These are phyloP conservation scores for Cyberlindnera japonica DNA, from an alignment of 805 yeast genomes.

Conservation along the genomic window DNA sequence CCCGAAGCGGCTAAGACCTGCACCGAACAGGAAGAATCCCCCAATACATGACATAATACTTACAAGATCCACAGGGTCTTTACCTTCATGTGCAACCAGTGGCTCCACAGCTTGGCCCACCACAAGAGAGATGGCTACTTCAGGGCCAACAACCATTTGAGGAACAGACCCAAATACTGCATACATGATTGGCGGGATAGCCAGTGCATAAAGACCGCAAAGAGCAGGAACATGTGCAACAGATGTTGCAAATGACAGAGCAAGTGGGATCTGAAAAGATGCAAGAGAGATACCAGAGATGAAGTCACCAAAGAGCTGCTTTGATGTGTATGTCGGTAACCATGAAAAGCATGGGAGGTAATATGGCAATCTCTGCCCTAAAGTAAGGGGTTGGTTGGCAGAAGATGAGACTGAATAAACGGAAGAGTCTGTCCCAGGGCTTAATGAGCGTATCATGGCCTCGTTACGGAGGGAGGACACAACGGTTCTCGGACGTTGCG, in stretches of 20 bases:
- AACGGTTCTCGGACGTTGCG: constrained; percentile 21
- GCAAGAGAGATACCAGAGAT: constrained; percentile 86
- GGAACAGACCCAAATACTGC: constrained; percentile 82
- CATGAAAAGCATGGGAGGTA: constrained; percentile 67
- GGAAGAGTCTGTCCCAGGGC: constrained; percentile 8
- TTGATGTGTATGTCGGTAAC: constrained; percentile 48
- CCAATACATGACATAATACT: constrained; percentile 69
- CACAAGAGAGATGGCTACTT: constrained; percentile 80
- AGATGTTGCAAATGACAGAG: constrained; percentile 68
- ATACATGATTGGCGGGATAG: constrained; percentile 76
- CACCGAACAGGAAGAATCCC: constrained; percentile 66
- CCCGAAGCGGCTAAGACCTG: constrained; percentile 83
- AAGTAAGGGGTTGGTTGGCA: constrained; percentile 9
- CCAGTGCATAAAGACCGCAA: constrained; percentile 72
- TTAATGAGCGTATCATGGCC: constrained; percentile 7
- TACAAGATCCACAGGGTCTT: constrained; percentile 52
- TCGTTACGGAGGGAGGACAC: constrained; percentile 15
- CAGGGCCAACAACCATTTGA: constrained; percentile 87
- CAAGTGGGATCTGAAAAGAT: constrained; percentile 86
- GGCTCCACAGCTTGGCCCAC: constrained; percentile 75
- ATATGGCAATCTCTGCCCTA: constrained; percentile 43
- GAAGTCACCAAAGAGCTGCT: constrained; percentile 53
- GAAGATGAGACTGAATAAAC: constrained; percentile 11
- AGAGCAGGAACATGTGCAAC: constrained; percentile 81
- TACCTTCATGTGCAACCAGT: constrained; percentile 39